Conservation (phyloP, 1,284 basidiomycete genomes). For the Ustilago vetiveriae region DNA sequence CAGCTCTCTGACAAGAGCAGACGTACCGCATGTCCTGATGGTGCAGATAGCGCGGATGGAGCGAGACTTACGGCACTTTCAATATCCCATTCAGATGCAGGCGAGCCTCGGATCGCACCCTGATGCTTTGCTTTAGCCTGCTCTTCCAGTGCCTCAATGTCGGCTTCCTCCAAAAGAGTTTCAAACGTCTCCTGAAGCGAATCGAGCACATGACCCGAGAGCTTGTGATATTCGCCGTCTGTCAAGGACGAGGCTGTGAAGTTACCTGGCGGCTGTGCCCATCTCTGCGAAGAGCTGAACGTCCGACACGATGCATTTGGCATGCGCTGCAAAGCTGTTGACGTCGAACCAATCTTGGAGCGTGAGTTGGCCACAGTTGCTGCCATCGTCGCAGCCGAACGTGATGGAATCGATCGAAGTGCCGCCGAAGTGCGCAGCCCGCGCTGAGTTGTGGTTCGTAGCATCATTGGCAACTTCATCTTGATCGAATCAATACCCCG, state of each 20-base stretch:
- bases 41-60: neutral
- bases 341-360: neutral
- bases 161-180: constrained; percentile 75
- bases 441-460: constrained; percentile 38
- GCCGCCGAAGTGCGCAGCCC: constrained; percentile 8
- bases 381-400: neutral
- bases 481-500: neutral
- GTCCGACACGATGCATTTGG: neutral
- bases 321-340: neutral
- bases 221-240: constrained; percentile 77
- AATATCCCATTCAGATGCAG: constrained; percentile 77
- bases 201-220: constrained; percentile 86
- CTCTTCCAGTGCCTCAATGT: constrained; percentile 51
- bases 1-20: neutral
- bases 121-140: constrained; percentile 13
- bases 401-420: constrained; percentile 7
- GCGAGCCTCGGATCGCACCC: constrained; percentile 40
- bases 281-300: constrained; percentile 9
- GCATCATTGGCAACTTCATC: constrained; percentile 40
- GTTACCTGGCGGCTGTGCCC: constrained; percentile 25
- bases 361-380: neutral
- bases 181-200: constrained; percentile 82
- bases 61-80: constrained; percentile 85
- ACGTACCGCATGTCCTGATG: constrained; percentile 5
- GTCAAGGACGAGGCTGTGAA: constrained; percentile 69